Conservation (phyloP, 768 basidiomycete genomes). For the Chalciporus piperatus region DNA sequence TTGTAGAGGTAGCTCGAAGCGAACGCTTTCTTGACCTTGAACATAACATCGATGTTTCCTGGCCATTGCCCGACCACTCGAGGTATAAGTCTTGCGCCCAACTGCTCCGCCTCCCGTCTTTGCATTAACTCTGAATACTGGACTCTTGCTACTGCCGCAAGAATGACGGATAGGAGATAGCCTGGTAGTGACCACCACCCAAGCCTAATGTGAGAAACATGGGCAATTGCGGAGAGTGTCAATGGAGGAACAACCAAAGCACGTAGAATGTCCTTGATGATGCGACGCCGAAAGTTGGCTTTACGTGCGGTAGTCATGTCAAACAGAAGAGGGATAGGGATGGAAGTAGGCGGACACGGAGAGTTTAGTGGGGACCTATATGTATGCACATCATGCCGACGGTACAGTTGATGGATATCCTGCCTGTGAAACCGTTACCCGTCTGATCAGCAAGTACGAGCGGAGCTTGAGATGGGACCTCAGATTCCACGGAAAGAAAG, state of each 20-base stretch:
- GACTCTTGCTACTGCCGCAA: slow-evolving; percentile 38
- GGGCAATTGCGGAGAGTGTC: slow-evolving; percentile 31
- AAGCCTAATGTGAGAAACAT: slow-evolving; percentile 29
- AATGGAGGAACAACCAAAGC: slow-evolving; percentile 42
- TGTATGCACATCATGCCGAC: not conserved
- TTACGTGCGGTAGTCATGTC: not conserved
- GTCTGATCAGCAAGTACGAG: not conserved
- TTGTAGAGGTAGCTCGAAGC: slow-evolving; percentile 60
- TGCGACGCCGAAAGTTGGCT: slow-evolving; percentile 45
- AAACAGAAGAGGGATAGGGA: not conserved
- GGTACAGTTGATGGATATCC: not conserved
- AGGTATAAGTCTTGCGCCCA: slow-evolving; percentile 54
- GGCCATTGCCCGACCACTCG: slow-evolving; percentile 69
- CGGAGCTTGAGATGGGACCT: not conserved
- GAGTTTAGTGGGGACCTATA: not conserved
- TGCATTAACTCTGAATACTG: slow-evolving; percentile 37
- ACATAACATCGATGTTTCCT: slow-evolving; percentile 70
- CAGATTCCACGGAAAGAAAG: not conserved
- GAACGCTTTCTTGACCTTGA: slow-evolving; percentile 53
- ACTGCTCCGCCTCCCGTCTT: slow-evolving; percentile 40
- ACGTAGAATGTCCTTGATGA: slow-evolving; percentile 45
- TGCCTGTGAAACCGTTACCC: not conserved
- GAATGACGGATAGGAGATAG: slow-evolving; percentile 41
- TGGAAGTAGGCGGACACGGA: not conserved
- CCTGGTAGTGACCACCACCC: slow-evolving; percentile 36